A percentile compares a stretch with the other conserved stretches of the same genome.
Conservation (phyloP, 1,139 yeast species). For the Taphrina deformans region DNA sequence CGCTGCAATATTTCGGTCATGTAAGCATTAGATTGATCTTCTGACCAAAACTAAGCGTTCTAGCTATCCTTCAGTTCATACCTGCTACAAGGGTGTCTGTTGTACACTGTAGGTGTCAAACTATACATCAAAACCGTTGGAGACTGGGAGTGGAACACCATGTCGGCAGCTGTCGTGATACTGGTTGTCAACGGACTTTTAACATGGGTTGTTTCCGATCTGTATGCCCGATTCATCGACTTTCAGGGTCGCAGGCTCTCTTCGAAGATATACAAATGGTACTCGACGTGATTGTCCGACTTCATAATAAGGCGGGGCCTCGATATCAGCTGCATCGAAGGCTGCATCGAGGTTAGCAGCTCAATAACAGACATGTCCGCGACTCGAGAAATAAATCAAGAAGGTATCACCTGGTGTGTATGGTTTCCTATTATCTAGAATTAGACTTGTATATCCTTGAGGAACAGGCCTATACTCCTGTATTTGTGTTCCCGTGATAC, state of each 20-base stretch:
- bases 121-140: neutral
- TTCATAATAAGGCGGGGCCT: no score
- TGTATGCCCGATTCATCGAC: slow-evolving; percentile 1
- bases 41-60: neutral
- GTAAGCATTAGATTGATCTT: neutral
- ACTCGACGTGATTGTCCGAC: neutral
- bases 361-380: no score
- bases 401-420: no score
- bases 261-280: neutral
- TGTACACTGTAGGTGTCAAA: neutral
- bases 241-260: neutral
- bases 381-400: no score
- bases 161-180: slow-evolving; percentile 11
- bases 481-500: no score
- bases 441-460: no score
- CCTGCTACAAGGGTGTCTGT: neutral
- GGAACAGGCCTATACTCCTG: no score
- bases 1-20: slow-evolving; percentile 8
- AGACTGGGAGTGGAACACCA: slow-evolving; percentile 9
- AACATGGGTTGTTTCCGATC: neutral
- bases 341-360: no score
- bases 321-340: no score
- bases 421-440: no score
- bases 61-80: slow-evolving; percentile 1
- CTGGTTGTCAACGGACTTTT: neutral